These are phyloP conservation scores for Fusarium nodosum DNA, from an alignment of 2,329 filamentous ascomycete genomes.

Conservation along the genomic window DNA sequence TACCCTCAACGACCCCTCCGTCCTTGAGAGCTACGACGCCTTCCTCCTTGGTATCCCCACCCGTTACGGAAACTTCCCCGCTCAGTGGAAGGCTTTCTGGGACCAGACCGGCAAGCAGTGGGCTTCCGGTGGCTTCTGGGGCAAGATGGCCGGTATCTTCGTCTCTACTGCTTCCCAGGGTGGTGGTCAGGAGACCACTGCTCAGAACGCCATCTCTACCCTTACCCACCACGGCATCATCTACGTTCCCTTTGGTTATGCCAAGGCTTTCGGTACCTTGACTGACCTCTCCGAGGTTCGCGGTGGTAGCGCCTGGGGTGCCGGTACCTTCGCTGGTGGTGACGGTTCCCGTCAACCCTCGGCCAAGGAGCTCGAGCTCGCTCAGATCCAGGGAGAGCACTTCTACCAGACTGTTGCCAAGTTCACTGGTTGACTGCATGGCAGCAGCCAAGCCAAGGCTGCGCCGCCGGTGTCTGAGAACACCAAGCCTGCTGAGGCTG, in stretches of 20 bases:
- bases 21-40: constrained; percentile 83
- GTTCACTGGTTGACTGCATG: constrained; percentile 84
- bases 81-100: constrained; percentile 95
- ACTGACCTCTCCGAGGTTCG: constrained; percentile 82
- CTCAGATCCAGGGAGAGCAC: constrained; percentile 82
- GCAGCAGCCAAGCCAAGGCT: constrained; percentile 58
- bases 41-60: constrained; percentile 96
- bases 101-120: constrained; percentile 91
- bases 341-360: constrained; percentile 89
- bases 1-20: constrained; percentile 68
- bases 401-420: constrained; percentile 86
- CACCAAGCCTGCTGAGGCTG: constrained; percentile 40
- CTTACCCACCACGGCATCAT: constrained; percentile 94
- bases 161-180: constrained; percentile 86
- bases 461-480: constrained; percentile 47
- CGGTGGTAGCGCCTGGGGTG: constrained; percentile 92
- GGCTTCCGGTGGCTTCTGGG: constrained; percentile 80
- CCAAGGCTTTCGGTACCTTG: constrained; percentile 78
- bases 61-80: constrained; percentile 96
- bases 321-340: constrained; percentile 84
- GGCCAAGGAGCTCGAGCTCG: constrained; percentile 81
- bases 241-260: constrained; percentile 96
- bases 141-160: constrained; percentile 94
- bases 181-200: constrained; percentile 94
- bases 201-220: constrained; percentile 84